Base-by-base conservation (phyloP, 1,139 yeast genomes). In the Lodderomyces orthopsilosis region DNA sequence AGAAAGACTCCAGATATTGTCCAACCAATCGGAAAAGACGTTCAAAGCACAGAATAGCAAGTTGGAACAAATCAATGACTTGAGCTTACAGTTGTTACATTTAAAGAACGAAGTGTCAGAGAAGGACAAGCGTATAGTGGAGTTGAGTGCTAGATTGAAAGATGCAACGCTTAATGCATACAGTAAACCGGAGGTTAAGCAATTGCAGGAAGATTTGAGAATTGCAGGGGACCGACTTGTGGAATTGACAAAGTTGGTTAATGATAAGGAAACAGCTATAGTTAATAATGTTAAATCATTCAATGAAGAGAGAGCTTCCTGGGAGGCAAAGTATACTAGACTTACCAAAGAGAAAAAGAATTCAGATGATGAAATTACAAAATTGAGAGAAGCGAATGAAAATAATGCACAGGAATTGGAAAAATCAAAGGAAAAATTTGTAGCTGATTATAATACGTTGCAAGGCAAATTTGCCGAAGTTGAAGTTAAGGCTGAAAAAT, bases 11-110 rank as follows among this genome's bases (percentile, higher is more conserved):
- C 66, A 66, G 34, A 68, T 74, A 18, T 59, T 74, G 38, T 55
- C 77, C 10, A 70, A 65, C 41, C 81, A 81, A 46, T 74, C 80
- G 28, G 85, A 79, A 43, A 62, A 75, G 46, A 84, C 84, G 19
- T 61, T 77, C 38, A 77, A 75, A 47, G 81, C 86, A 38, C 85
- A 81, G 54, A 88, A 85, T 55, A 70, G 77, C 15, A 82, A 83
- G 57, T 70, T 86, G 45, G 93, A 85, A 47, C 70, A 75, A 35
- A 71, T 84, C 22, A 67, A 67, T 36, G 86, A 84, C 46, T 58
- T 81, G 32, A 64, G 73, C 27, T 53, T 66, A 21, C 56, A 70
- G 5, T 66, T 77, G 18, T 58, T 82, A 44, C 63, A 65, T 4
- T 56, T 70, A 1, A 78, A 76, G 46, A 64, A 67, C 34, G 63